Evolutionary conservation across 148 eudicot genomes (phyloP).

Genomic region (Mesembryanthemum crystallinum): DNA sequence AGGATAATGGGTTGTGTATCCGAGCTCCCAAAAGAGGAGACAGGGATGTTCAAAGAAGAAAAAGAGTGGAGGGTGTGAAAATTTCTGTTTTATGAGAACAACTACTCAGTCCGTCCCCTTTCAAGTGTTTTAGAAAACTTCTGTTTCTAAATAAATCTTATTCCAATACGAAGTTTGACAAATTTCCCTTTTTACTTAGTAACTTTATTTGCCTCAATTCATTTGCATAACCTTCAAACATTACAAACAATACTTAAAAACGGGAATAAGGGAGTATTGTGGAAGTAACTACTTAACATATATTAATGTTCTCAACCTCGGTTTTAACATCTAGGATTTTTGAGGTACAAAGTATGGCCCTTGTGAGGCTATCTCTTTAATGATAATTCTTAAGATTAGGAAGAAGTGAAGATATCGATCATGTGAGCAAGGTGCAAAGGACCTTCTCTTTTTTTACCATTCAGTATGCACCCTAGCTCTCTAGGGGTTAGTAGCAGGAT

Average conservation of each 20-base stretch:
- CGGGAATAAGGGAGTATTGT: too few relatives aligned
- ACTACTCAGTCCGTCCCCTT: too few relatives aligned
- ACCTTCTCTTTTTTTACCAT: not conserved
- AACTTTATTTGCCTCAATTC: too few relatives aligned
- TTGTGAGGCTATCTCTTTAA: not conserved
- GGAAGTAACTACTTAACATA: not conserved
- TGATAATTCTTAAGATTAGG: not conserved
- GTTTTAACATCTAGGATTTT: not conserved
- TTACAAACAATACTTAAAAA: too few relatives aligned
- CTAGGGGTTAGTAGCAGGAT: not conserved
- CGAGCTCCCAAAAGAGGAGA: not conserved
- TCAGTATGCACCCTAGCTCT: not conserved
- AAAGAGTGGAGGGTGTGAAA: not conserved
- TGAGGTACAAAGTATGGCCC: not conserved
- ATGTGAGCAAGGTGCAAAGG: not conserved
- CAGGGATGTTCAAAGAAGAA: not conserved
- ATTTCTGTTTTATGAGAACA: not conserved
- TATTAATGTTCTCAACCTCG: not conserved
- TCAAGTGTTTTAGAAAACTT: too few relatives aligned
- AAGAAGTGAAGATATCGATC: not conserved
- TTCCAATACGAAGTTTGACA: too few relatives aligned
- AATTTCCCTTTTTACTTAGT: too few relatives aligned
- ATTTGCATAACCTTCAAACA: too few relatives aligned
- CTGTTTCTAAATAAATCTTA: too few relatives aligned
- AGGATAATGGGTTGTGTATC: too few relatives aligned